phyloP scores from a whole-genome alignment of 2,329 filamentous ascomycete genomes.

The Gliomastix tumulicola region DNA sequence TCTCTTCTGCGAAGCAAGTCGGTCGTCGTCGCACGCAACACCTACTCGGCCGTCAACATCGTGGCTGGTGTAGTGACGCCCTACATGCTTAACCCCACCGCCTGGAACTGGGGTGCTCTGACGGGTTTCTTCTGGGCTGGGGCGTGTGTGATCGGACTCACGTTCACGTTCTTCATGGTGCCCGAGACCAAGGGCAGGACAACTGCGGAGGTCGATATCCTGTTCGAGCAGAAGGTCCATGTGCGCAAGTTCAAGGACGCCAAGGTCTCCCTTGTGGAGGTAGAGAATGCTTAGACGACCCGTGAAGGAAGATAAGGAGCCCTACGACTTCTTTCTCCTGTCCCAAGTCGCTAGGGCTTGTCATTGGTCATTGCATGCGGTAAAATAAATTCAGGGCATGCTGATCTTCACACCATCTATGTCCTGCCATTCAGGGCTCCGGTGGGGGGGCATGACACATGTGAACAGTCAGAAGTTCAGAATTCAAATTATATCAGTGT shows the following conservation, averaged over 20 bases:
- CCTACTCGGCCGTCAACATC: conserved; percentile 15
- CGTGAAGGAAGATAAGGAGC: not conserved
- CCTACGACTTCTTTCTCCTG: no score
- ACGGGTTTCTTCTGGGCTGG: conserved; percentile 13
- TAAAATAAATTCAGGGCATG: no score
- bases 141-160: conserved; percentile 6
- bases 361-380: no score
- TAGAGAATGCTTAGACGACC: not conserved
- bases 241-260: conserved; percentile 29
- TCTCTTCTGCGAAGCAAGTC: conserved; percentile 24
- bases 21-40: conserved; percentile 16
- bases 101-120: conserved; percentile 12
- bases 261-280: conserved; percentile 3
- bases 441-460: no score
- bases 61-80: conserved; percentile 9
- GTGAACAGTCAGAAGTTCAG: no score
- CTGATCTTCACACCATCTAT: no score
- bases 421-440: no score
- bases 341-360: no score
- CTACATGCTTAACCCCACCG: conserved; percentile 14
- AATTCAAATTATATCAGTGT: no score
- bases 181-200: conserved; percentile 15
- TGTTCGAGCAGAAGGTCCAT: conserved; percentile 17
- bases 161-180: conserved; percentile 14
- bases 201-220: conserved; percentile 13